Evolutionary conservation across 2,329 filamentous ascomycete species (phyloP).

Genomic region (Monosporascus sp.): DNA sequence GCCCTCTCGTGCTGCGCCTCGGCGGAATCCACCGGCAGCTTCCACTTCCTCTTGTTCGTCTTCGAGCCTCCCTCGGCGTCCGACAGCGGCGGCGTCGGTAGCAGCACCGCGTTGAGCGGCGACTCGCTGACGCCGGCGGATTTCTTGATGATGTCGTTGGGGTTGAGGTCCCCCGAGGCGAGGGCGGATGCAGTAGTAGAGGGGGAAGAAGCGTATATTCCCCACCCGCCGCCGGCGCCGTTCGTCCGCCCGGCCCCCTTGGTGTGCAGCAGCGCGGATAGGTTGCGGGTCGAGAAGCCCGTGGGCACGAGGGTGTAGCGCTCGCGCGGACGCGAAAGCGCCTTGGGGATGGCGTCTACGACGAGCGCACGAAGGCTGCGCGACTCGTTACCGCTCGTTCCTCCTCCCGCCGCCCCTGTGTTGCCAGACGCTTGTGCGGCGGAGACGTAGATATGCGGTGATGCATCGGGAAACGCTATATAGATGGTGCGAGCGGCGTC

Average conservation of each 20-base stretch:
- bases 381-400: slow-evolving; percentile 52
- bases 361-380: slow-evolving; percentile 58
- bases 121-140: slow-evolving; percentile 40
- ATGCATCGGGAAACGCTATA: slow-evolving; percentile 75
- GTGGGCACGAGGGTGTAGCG: slow-evolving; percentile 66
- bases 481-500: slow-evolving; percentile 69
- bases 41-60: slow-evolving; percentile 20
- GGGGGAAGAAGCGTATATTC: slow-evolving; percentile 54
- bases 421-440: slow-evolving; percentile 33
- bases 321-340: slow-evolving; percentile 68
- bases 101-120: slow-evolving; percentile 45
- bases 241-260: slow-evolving; percentile 67
- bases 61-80: slow-evolving; percentile 22
- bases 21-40: slow-evolving; percentile 16
- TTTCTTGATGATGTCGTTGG: slow-evolving; percentile 29
- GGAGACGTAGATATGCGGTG: slow-evolving; percentile 67
- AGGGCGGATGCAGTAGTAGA: not conserved
- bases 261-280: slow-evolving; percentile 63
- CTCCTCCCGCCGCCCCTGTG: slow-evolving; percentile 26
- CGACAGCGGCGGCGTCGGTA: slow-evolving; percentile 44
- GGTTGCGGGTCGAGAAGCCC: slow-evolving; percentile 63
- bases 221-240: slow-evolving; percentile 71
- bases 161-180: slow-evolving; percentile 44
- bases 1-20: slow-evolving; percentile 28
- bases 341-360: slow-evolving; percentile 75